These are phyloP conservation scores for Paramecium tetraurelia DNA, from an alignment of 73 alveolate genomes.

Conservation along the genomic window DNA sequence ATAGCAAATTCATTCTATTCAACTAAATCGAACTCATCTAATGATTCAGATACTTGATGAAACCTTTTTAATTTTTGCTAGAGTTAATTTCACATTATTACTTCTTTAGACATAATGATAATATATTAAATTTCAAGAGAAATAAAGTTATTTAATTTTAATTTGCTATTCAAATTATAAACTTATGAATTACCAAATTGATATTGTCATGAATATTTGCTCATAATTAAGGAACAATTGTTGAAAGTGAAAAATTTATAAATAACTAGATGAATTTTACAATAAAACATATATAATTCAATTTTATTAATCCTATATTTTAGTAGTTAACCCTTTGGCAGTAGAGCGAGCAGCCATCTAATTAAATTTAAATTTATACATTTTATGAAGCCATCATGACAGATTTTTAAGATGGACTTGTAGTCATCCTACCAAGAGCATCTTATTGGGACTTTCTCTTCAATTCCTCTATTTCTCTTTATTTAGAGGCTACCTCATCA, in stretches of 20 bases:
- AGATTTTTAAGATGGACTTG: constrained; percentile 5
- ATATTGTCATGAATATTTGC: neutral
- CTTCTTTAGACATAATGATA: neutral
- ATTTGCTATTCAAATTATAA: neutral
- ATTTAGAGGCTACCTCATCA: neutral
- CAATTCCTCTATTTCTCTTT: neutral
- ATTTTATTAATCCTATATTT: neutral
- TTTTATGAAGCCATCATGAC: constrained; percentile 7
- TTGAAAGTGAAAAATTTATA: neutral
- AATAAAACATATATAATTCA: neutral
- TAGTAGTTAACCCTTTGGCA: neutral
- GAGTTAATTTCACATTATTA: neutral
- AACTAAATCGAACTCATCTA: neutral
- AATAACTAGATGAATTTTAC: neutral
- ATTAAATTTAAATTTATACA: neutral
- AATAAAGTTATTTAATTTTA: neutral
- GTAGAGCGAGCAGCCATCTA: constrained; percentile 4
- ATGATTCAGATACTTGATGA: neutral
- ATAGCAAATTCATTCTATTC: neutral
- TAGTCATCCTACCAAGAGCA: neutral
- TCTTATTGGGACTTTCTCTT: neutral
- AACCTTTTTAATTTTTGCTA: neutral
- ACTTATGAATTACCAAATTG: neutral
- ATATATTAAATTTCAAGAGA: neutral
- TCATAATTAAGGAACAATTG: neutral